These are phyloP conservation scores for Colletotrichum sp. DNA, from an alignment of 2,329 filamentous ascomycete genomes.

Conservation along the genomic window DNA sequence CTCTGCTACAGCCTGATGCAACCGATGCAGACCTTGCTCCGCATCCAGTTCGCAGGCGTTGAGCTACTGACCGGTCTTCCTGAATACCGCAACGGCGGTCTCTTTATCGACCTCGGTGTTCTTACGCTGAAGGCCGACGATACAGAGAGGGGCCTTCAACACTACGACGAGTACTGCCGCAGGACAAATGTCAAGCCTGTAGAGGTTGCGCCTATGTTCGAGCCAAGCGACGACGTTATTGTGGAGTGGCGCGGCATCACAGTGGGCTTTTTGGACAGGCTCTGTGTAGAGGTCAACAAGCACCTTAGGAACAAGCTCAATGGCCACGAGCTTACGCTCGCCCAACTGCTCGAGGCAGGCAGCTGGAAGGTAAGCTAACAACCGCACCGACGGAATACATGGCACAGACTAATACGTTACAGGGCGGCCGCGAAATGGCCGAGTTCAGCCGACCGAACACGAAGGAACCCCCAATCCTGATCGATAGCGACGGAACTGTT, in stretches of 20 bases:
- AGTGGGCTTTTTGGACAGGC: conserved; percentile 57
- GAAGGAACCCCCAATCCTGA: conserved; percentile 94
- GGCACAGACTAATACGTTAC: conserved; percentile 8
- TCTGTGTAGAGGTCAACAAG: conserved; percentile 55
- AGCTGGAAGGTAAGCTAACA: conserved; percentile 85
- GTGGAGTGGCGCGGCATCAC: conserved; percentile 68
- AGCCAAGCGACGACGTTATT: conserved; percentile 59
- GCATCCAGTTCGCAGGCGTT: conserved; percentile 54
- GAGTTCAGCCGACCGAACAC: conserved; percentile 96
- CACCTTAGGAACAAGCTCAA: conserved; percentile 66
- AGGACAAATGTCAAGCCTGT: conserved; percentile 68
- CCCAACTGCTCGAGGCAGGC: conserved; percentile 92
- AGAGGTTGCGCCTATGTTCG: conserved; percentile 54
- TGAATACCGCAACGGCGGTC: conserved; percentile 74
- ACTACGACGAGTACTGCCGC: conserved; percentile 68
- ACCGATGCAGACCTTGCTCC: conserved; percentile 59
- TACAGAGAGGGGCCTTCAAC: conserved; percentile 44
- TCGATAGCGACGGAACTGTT: conserved; percentile 94
- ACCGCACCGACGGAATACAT: neutral
- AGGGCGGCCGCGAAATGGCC: conserved; percentile 93
- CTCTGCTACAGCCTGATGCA: conserved; percentile 76
- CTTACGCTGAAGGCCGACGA: conserved; percentile 54
- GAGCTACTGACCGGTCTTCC: conserved; percentile 70
- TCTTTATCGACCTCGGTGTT: conserved; percentile 67
- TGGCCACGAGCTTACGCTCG: conserved; percentile 75